A percentile compares a stretch with the other conserved stretches of the same genome.
These are phyloP conservation scores for Ascochyta koolunga DNA, from an alignment of 2,329 filamentous ascomycete species.

Conservation along the genomic window DNA sequence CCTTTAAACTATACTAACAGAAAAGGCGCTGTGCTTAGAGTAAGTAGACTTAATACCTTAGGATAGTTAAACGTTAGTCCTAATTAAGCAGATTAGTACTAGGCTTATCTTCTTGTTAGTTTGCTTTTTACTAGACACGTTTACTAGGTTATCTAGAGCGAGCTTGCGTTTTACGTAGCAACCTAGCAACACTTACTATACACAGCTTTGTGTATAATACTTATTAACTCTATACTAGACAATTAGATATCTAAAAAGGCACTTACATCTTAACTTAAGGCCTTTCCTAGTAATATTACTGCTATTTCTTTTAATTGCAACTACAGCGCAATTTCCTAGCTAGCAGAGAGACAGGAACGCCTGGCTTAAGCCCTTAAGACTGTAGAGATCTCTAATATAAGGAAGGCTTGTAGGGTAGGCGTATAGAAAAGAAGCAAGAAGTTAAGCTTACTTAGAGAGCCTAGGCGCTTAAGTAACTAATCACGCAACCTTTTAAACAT, in stretches of 20 bases:
- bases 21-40: slow-evolving; percentile 9
- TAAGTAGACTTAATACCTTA: slow-evolving; percentile 20
- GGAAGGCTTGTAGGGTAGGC: too few species aligned
- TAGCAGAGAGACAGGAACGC: too few species aligned
- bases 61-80: slow-evolving; percentile 22
- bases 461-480: too few species aligned
- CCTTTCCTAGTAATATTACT: slow-evolving; percentile 11
- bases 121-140: slow-evolving; percentile 7
- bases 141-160: not conserved
- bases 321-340: too few species aligned
- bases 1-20: slow-evolving; percentile 19
- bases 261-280: slow-evolving; percentile 9
- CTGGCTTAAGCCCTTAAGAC: too few species aligned
- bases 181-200: not conserved
- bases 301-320: too few species aligned
- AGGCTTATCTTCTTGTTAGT: slow-evolving; percentile 13
- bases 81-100: slow-evolving; percentile 19
- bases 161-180: not conserved
- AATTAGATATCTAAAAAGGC: slow-evolving; percentile 12
- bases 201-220: slow-evolving; percentile 10
- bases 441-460: too few species aligned
- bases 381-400: too few species aligned
- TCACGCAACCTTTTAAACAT: too few species aligned
- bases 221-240: slow-evolving; percentile 19
- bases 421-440: too few species aligned